Evolutionary conservation across 2,329 filamentous ascomycete species (phyloP).

Genomic region (Fusarium newnesense): DNA sequence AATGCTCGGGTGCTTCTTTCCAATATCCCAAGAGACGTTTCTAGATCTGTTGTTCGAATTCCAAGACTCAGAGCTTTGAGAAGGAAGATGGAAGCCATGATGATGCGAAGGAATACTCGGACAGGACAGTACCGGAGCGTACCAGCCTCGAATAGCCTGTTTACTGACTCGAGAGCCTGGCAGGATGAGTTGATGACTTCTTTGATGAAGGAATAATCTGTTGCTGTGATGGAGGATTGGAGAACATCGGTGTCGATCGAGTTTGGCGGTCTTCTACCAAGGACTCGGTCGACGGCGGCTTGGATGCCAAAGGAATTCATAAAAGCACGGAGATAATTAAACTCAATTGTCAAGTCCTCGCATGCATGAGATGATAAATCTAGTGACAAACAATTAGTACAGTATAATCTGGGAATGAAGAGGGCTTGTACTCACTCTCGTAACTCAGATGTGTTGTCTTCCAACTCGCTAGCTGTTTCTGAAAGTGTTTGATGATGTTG

Average conservation of each 20-base stretch:
- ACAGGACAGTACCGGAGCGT: constrained; percentile 63
- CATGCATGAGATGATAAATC: not conserved
- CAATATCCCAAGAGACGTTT: constrained; percentile 8
- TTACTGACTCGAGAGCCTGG: constrained; percentile 61
- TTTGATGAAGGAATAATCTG: constrained; percentile 65
- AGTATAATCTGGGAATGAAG: rapidly evolving
- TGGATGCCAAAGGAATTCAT: constrained; percentile 64
- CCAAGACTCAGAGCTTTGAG: constrained; percentile 50
- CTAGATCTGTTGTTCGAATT: constrained; percentile 13
- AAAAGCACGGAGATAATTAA: constrained; percentile 55
- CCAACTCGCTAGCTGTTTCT: constrained; percentile 20
- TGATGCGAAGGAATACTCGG: constrained; percentile 63
- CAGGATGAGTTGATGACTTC: constrained; percentile 65
- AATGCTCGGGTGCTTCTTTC: constrained; percentile 17
- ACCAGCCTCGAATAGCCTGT: constrained; percentile 57
- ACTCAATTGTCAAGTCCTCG: constrained; percentile 53
- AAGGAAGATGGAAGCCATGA: constrained; percentile 65
- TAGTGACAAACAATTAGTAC: rapidly evolving
- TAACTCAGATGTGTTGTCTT: constrained; percentile 3
- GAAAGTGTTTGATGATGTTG: constrained; percentile 28
- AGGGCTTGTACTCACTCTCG: not conserved
- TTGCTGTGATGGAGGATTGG: constrained; percentile 55
- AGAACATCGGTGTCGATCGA: not conserved
- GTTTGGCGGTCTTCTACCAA: constrained; percentile 16
- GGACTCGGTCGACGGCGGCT: constrained; percentile 60